Conservation (phyloP, 2,329 filamentous ascomycete genomes). For the Alternaria longipes region DNA sequence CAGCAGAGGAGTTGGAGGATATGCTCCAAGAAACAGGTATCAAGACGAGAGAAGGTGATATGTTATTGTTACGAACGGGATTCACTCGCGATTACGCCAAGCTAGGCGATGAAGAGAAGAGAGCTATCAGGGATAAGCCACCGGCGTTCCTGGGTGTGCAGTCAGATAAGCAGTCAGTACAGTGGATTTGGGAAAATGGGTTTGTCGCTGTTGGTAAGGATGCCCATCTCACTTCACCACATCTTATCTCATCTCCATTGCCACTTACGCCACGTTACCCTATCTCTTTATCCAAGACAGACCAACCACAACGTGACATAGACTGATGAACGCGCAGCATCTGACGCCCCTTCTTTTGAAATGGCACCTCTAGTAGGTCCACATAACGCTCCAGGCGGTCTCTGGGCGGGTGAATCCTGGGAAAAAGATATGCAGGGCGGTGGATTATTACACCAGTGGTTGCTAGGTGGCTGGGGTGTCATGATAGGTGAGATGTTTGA, state of each 20-base stretch:
- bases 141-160: slow-evolving; percentile 55
- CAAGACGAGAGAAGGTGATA: slow-evolving; percentile 42
- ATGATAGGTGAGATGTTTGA: slow-evolving; percentile 55
- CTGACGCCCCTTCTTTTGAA: slow-evolving; percentile 57
- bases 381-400: slow-evolving; percentile 42
- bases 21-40: slow-evolving; percentile 50
- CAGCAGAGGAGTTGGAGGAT: slow-evolving; percentile 34
- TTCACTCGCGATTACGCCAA: slow-evolving; percentile 51
- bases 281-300: not conserved
- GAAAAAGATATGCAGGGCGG: slow-evolving; percentile 49
- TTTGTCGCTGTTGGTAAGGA: slow-evolving; percentile 54
- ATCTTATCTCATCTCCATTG: not conserved
- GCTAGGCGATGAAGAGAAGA: slow-evolving; percentile 31
- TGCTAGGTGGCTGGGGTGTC: slow-evolving; percentile 47
- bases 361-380: slow-evolving; percentile 50
- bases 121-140: slow-evolving; percentile 38
- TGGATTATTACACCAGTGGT: slow-evolving; percentile 47
- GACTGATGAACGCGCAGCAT: slow-evolving; percentile 32
- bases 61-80: slow-evolving; percentile 44
- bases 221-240: not conserved
- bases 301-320: not conserved
- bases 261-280: not conserved
- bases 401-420: slow-evolving; percentile 48
- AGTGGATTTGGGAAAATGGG: slow-evolving; percentile 59
- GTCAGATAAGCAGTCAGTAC: slow-evolving; percentile 45